Conservation (phyloP, 148 eudicot genomes). For the Pharnaceum exiguum region DNA sequence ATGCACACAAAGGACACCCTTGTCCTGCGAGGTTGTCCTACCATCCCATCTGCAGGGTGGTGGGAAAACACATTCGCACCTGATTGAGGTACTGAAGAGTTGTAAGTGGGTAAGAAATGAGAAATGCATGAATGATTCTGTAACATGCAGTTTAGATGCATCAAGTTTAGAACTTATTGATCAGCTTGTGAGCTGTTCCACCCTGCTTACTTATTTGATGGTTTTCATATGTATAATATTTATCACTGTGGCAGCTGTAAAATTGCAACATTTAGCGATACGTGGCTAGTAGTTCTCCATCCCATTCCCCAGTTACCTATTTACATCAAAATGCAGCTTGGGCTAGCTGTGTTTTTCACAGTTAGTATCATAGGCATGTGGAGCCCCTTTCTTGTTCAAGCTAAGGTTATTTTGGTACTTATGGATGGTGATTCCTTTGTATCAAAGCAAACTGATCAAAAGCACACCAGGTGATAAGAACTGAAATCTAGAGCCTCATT, state of each 20-base stretch:
- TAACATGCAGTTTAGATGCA: constrained; percentile 20
- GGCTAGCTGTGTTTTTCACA: constrained; percentile 12
- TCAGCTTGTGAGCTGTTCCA: constrained; percentile 18
- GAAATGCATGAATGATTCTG: constrained; percentile 26
- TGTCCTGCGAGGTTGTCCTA: no score
- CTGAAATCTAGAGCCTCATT: neutral
- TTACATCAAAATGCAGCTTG: constrained; percentile 18
- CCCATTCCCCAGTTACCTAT: neutral
- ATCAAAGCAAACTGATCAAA: constrained; percentile 16
- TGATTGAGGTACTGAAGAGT: constrained; percentile 11
- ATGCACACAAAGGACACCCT: no score
- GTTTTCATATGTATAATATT: neutral
- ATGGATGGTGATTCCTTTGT: constrained; percentile 54
- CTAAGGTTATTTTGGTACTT: constrained; percentile 55
- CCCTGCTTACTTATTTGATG: constrained; percentile 25
- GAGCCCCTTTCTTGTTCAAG: constrained; percentile 23
- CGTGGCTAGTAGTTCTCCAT: neutral
- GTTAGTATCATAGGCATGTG: constrained; percentile 23
- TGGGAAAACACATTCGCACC: neutral
- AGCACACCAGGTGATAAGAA: constrained; percentile 23
- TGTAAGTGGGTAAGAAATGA: constrained; percentile 35
- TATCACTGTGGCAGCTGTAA: constrained; percentile 11
- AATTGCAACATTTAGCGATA: neutral
- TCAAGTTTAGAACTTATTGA: constrained; percentile 23
- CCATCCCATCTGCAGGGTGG: neutral